A percentile compares a stretch with the other conserved stretches of the same genome.
Evolutionary conservation across 1,139 yeast genomes (phyloP).

Genomic region (Starmera stellimalicola): DNA sequence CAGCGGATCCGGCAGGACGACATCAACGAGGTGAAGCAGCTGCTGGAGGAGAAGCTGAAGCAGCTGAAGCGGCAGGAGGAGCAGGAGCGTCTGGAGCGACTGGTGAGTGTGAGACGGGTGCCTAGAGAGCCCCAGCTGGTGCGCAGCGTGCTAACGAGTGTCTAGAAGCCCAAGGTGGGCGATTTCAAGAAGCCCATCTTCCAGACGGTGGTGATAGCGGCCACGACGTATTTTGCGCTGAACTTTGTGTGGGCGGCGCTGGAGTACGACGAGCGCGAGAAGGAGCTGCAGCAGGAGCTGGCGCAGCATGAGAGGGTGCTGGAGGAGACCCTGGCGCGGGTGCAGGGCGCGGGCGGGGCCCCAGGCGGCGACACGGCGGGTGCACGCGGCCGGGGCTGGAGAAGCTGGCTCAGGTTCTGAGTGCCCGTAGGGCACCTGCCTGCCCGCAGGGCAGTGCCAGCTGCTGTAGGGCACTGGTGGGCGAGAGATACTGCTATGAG

Average conservation of each 20-base stretch:
- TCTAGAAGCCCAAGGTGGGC: constrained; percentile 14
- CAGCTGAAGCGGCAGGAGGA: constrained; percentile 11
- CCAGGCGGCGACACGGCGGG: too few species aligned
- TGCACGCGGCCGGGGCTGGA: too few species aligned
- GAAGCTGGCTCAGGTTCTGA: too few species aligned
- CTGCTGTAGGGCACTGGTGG: too few species aligned
- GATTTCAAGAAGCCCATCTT: constrained; percentile 16
- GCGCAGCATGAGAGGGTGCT: constrained; percentile 6
- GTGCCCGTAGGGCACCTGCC: too few species aligned
- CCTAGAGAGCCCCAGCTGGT: too few species aligned
- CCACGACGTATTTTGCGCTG: constrained; percentile 18
- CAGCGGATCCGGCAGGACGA: too few species aligned
- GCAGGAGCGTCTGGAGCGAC: constrained; percentile 6
- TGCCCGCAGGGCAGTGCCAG: neutral
- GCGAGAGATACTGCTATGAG: too few species aligned
- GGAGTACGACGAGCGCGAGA: constrained; percentile 22
- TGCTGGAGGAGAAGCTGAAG: constrained; percentile 12
- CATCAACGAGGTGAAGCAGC: constrained; percentile 12
- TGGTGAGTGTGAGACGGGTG: constrained; percentile 10
- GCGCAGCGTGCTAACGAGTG: constrained; percentile 1
- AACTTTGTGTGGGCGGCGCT: constrained; percentile 26
- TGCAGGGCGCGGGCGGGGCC: too few species aligned
- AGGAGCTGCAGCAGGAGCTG: constrained; percentile 9
- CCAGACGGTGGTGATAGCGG: constrained; percentile 10
- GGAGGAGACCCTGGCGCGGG: constrained; percentile 1